These are phyloP conservation scores for Russula olivacea DNA, from an alignment of 768 basidiomycete species.

Conservation along the genomic window DNA sequence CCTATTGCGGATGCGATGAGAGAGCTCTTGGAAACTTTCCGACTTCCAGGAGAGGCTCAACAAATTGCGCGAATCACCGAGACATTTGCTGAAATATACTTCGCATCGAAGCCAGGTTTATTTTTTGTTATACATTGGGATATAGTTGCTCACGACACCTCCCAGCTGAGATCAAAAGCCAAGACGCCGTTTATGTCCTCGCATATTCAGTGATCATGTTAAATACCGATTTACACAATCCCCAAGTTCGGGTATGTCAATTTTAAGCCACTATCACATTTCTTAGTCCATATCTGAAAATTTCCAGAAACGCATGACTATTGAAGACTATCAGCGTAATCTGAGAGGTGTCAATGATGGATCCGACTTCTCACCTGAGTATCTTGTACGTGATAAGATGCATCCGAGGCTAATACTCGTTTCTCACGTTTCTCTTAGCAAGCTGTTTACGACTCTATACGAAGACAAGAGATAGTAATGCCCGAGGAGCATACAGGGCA, in stretches of 20 bases:
- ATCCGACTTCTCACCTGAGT: slow-evolving; percentile 76
- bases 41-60: slow-evolving; percentile 91
- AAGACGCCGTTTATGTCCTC: slow-evolving; percentile 91
- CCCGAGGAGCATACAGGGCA: slow-evolving; percentile 97
- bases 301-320: slow-evolving; percentile 85
- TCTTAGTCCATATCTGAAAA: not conserved
- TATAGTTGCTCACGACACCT: not conserved
- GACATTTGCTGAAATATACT: slow-evolving; percentile 88
- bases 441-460: slow-evolving; percentile 89
- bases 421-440: slow-evolving; percentile 42
- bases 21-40: slow-evolving; percentile 87
- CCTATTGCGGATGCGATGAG: slow-evolving; percentile 93
- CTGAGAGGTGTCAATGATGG: slow-evolving; percentile 88
- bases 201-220: slow-evolving; percentile 97
- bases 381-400: slow-evolving; percentile 51
- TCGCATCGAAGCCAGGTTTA: slow-evolving; percentile 73
- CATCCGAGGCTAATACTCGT: not conserved
- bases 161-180: slow-evolving; percentile 78
- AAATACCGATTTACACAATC: slow-evolving; percentile 95
- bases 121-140: not conserved
- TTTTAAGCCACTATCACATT: not conserved
- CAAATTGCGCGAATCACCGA: slow-evolving; percentile 93
- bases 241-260: slow-evolving; percentile 72
- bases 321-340: slow-evolving; percentile 91
- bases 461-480: slow-evolving; percentile 91